Evolutionary conservation across 129 eudicot genomes (phyloP), one percentile per base, ranked within the genome.

Genomic region (Scalesia atractyloides): DNA sequence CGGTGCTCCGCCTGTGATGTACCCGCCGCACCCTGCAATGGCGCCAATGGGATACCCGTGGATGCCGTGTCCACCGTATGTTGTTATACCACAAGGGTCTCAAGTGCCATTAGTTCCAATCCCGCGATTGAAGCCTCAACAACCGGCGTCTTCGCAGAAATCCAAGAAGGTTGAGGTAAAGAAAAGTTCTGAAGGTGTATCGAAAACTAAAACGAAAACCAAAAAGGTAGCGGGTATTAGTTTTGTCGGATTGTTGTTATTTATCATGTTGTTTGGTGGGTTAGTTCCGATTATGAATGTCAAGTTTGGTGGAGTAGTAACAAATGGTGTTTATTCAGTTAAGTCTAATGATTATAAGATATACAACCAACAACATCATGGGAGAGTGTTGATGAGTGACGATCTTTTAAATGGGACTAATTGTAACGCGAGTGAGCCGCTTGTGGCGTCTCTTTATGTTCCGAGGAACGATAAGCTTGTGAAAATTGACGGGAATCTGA

Each of bases 381-480:
- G 89, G 20, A 79, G 84, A 76, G 91, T 90, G 46, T 83, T 94
- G 84, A 78, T 69, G 79, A 82, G 83, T 43, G 82, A 85, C 66
- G 87, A 78, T 49, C 83, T 76, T 63, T 65, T 79, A 3, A 81
- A 81, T 30, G 79, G 87, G 12, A 81, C 68, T 73, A 73, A 58
- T 57, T 74, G 36, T 12, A 93, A 94, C 77, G 86, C 67, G 7
- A 90, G 87, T 71, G 91, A 79, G 73, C 86, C 89, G 20, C 89
- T 94, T 48, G 86, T 78, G 39, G 97, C 97, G 3, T 94, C 99
- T 11, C 77, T 94, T n/a, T 94, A 90, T 84, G 97, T 90, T 41
- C 99, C 99, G 5, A 86, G 97, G 79, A 94, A 94, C 58, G 97
- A 94, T 79, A 94, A 88, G 71, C 88, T 94, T 71, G 97, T 94